Conservation (phyloP, 2,329 filamentous ascomycete genomes). For the Fusarium penzigii region DNA sequence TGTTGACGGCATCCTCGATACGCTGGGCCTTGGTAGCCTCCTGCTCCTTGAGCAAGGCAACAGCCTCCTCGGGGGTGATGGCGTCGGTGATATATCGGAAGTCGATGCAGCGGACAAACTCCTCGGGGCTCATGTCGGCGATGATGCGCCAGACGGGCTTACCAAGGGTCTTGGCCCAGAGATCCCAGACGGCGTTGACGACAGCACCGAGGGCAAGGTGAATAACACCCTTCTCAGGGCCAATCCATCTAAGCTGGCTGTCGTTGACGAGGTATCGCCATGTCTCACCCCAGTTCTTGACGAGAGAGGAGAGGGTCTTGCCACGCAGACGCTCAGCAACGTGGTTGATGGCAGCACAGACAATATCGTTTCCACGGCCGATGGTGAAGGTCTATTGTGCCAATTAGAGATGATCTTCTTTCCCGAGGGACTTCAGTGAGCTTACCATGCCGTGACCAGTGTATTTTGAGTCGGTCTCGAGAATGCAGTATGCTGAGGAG, state of each 20-base stretch:
- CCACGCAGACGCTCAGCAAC: constrained; percentile 75
- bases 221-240: constrained; percentile 91
- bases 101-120: constrained; percentile 86
- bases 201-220: constrained; percentile 88
- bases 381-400: constrained; percentile 70
- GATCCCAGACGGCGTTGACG: constrained; percentile 90
- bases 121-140: constrained; percentile 84
- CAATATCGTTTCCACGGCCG: constrained; percentile 88
- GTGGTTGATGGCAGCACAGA: constrained; percentile 80
- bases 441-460: constrained; percentile 77
- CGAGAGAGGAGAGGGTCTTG: constrained; percentile 74
- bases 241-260: constrained; percentile 90
- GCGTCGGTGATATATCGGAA: constrained; percentile 95
- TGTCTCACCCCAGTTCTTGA: constrained; percentile 80
- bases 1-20: constrained; percentile 71
- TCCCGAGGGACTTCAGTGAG: not conserved
- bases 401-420: constrained; percentile 1
- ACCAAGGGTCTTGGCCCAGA: constrained; percentile 84
- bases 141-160: constrained; percentile 93
- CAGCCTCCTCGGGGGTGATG: constrained; percentile 81
- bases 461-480: constrained; percentile 73
- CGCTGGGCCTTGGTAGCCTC: constrained; percentile 70
- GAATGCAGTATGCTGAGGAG: constrained; percentile 90
- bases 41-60: constrained; percentile 66
- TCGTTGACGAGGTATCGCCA: constrained; percentile 93